Evolutionary conservation across 2,329 filamentous ascomycete genomes (phyloP), one percentile per base, ranked within the genome.

Genomic region (Colletotrichum eremochloae): DNA sequence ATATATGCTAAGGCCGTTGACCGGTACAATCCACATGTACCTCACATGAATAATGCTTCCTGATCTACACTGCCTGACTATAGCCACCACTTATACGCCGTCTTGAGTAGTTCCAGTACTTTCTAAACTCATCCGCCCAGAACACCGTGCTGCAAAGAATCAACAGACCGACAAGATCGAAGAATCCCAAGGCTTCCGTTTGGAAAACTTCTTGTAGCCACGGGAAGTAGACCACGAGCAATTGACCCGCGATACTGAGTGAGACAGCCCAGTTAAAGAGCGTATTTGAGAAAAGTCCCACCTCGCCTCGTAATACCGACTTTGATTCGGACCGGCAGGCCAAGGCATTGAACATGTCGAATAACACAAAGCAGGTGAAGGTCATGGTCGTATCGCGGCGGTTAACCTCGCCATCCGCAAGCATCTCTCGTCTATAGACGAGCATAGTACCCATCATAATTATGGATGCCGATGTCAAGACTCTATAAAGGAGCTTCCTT

Each of bases 341-440:
- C 31, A 99, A 87, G 1, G 96, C 96, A 82, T 99, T 98, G 87
- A 98, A 98, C 96, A 99, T 99, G 86, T 99, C 96, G 82, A 98
- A 99, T 66, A 99, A 89, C 57, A 99, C 96, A 80, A 99, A 99
- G 83, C 95, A 97, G 7, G 96, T 99, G 80, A 99, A 99, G 0
- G 96, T 98, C 93, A 99, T 98, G 75, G 96, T 99, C 1, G 96
- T 99, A 83, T 99, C 96, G 76, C 97, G 94, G 62, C 94, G 94
- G 1, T 92, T 97, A 71, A 98, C 93, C 71, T 92, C 86, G 67
- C 94, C 92, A 79, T 97, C 94, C 33, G 90, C 88, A 61, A 92
- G 86, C 94, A 99, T 98, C 84, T 98, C 96, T 79, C 91, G 93
- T 76, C 94, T 91, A 84, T 99, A 99, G 67, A 97, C 93, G 53